Evolutionary conservation across 306 rosid species (phyloP).

Genomic region (Inga laurina): DNA sequence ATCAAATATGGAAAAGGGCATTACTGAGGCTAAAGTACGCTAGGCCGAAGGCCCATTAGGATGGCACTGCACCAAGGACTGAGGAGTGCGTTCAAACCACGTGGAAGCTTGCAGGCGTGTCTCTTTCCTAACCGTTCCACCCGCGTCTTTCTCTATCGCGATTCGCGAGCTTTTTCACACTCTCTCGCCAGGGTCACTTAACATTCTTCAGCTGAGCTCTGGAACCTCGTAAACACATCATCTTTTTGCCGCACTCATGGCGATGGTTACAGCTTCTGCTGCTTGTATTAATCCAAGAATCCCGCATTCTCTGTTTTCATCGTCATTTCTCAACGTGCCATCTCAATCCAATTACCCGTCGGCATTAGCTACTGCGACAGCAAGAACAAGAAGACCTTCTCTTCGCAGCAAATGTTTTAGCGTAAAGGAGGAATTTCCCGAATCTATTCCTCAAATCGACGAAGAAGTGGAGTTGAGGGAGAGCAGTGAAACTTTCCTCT

Average conservation of each 20-base stretch:
- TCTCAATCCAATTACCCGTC: constrained; percentile 26
- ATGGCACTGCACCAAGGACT: neutral
- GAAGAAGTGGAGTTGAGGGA: constrained; percentile 32
- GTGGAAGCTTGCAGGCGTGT: constrained; percentile 67
- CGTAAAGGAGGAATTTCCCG: neutral
- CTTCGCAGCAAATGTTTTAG: constrained; percentile 29
- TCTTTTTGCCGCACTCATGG: constrained; percentile 41
- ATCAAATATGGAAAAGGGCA: neutral
- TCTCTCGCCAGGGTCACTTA: neutral
- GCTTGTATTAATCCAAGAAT: constrained; percentile 22
- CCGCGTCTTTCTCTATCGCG: constrained; percentile 5
- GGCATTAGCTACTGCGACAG: constrained; percentile 8
- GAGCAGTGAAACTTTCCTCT: constrained; percentile 48
- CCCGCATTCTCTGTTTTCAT: constrained; percentile 24
- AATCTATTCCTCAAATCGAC: neutral
- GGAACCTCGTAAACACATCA: neutral
- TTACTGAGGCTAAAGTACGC: too few species aligned
- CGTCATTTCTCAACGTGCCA: constrained; percentile 34
- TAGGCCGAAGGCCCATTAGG: constrained; percentile 4
- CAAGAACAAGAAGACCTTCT: constrained; percentile 1
- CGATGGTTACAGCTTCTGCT: constrained; percentile 40
- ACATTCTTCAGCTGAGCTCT: neutral
- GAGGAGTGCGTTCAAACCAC: constrained; percentile 43
- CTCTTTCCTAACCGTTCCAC: constrained; percentile 66
- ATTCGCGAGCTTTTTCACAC: neutral